Conservation (phyloP, 2,329 filamentous ascomycete genomes). For the Phoma herbarum region DNA sequence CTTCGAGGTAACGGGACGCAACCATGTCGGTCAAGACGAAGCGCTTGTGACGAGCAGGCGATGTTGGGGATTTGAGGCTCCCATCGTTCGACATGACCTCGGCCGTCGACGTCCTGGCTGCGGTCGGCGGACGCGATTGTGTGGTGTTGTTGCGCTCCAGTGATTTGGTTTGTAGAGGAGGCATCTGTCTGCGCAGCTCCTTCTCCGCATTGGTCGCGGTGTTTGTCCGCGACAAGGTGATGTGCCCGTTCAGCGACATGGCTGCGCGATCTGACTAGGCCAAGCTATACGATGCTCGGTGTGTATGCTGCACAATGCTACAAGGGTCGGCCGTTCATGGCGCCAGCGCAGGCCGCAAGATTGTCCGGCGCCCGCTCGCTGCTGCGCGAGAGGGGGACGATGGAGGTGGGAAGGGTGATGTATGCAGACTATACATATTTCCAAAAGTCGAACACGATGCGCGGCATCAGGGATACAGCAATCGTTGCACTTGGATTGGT, state of each 20-base stretch:
- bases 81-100: constrained; percentile 23
- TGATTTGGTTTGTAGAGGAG: constrained; percentile 37
- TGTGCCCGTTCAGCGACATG: constrained; percentile 22
- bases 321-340: constrained; percentile 29
- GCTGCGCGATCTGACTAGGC: constrained; percentile 6
- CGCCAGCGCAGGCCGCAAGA: constrained; percentile 29
- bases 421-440: constrained; percentile 34
- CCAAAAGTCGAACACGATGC: constrained; percentile 11
- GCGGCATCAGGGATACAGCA: constrained; percentile 14
- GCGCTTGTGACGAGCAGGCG: constrained; percentile 58
- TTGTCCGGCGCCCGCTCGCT: constrained; percentile 30
- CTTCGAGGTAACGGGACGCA: constrained; percentile 77
- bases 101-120: constrained; percentile 20
- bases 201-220: constrained; percentile 35
- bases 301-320: constrained; percentile 24
- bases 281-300: constrained; percentile 14
- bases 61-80: constrained; percentile 28
- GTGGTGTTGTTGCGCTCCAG: constrained; percentile 29
- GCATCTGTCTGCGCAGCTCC: constrained; percentile 41
- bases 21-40: constrained; percentile 73
- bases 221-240: constrained; percentile 18
- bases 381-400: constrained; percentile 23
- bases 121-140: constrained; percentile 24
- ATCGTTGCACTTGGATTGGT: constrained; percentile 1
- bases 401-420: constrained; percentile 4